A percentile compares a stretch with the other conserved stretches of the same genome.
Evolutionary conservation across 106 monocot genomes (phyloP).

Genomic region (Xerophyta viscosa): DNA sequence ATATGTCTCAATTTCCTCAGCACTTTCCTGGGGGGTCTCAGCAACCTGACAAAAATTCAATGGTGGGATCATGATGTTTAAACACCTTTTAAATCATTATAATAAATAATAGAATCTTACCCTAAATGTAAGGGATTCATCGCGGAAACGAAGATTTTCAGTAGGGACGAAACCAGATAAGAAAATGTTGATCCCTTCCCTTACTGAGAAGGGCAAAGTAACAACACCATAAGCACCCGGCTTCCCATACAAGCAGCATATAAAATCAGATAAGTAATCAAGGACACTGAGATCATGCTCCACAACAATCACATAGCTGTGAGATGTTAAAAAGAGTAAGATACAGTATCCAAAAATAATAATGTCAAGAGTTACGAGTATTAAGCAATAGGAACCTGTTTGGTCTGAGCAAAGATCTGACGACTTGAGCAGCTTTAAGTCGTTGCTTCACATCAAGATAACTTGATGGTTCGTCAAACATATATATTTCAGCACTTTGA

Average conservation of each 20-base stretch:
- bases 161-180: constrained; percentile 93
- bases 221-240: constrained; percentile 99
- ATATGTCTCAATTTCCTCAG: constrained; percentile 92
- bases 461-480: constrained; percentile 98
- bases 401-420: constrained; percentile 80
- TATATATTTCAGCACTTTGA: constrained; percentile 96
- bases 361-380: too few species aligned
- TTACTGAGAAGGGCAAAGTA: constrained; percentile 90
- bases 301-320: constrained; percentile 98
- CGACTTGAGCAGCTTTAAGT: constrained; percentile 96
- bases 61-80: background rate
- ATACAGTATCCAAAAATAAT: background rate
- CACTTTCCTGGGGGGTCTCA: constrained; percentile 94
- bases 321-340: background rate
- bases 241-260: constrained; percentile 96
- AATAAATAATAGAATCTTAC: constrained; percentile 18
- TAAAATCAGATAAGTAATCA: constrained; percentile 97
- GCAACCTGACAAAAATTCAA: constrained; percentile 59
- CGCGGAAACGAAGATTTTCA: constrained; percentile 90
- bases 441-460: constrained; percentile 97
- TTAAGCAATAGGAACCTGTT: constrained; percentile 44
- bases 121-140: constrained; percentile 92
- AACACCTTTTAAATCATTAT: background rate
- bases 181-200: constrained; percentile 99
- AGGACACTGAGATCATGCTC: constrained; percentile 99